Base-by-base conservation (phyloP, 768 basidiomycete genomes). In the Suillus lakei region DNA sequence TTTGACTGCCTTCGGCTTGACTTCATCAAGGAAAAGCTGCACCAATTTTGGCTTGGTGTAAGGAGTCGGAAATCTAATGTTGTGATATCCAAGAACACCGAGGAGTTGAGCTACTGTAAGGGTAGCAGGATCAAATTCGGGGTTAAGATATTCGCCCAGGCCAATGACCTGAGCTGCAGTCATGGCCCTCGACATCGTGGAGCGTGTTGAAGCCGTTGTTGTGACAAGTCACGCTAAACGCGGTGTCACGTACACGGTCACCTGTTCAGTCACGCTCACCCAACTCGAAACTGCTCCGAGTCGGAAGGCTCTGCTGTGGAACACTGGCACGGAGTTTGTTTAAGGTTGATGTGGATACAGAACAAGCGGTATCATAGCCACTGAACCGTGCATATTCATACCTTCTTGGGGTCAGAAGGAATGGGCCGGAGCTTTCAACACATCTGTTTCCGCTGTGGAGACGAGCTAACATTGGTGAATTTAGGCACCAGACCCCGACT, bases 91-190 rank as follows among this genome's bases (percentile, higher is more conserved):
- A 63, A 95, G 82, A 38, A 95, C 80, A 53, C 92, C 93, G 13
- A 92, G 83, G 6, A 95, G 82, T 72, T 95, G 92, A n/a, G 92
- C 85, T 32, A 95, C 86, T 1, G 93, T 95, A 62, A 95, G 84
- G 2, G 84, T 78, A 2, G 84, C 67, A 21, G 94, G 88, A 69
- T 95, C 88, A 63, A 94, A 95, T 72, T 90, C 87, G 12, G 87
- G 85, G 66, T 92, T 84, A 66, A 95, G 87, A 76, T 95, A 95
- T 76, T 91, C 86, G 72, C 92, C 94, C 38, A 84, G 78, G 26
- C 76, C 81, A 70, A 95, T 89, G 62, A 95, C 81, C 76, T 95
- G 89, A 3, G 91, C 84, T 34, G 93, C 82, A n/a, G 91, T 93
- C 68, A 92, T 77, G 16, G 75, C 74, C 67, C 88, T 86, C 72